Conservation (phyloP, 805 yeast genomes). For the Schwanniomyces sp. region DNA sequence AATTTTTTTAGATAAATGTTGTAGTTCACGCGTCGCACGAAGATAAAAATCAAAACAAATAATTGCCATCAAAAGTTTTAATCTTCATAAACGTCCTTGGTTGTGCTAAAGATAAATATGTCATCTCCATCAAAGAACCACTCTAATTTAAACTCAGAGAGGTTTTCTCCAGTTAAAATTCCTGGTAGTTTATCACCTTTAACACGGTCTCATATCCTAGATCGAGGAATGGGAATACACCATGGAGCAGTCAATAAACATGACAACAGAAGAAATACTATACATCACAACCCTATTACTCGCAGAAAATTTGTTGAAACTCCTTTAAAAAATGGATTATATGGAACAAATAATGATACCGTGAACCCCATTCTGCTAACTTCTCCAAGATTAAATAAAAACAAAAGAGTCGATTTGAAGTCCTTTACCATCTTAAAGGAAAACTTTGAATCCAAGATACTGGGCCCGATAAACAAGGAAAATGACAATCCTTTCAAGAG, state of each 20-base stretch:
- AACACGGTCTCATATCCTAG: not conserved
- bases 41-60: not conserved
- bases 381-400: conserved; percentile 11
- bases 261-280: conserved; percentile 24
- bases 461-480: conserved; percentile 12
- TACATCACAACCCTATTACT: conserved; percentile 8
- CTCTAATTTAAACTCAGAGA: conserved; percentile 8
- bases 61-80: not conserved
- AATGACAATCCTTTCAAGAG: conserved; percentile 15
- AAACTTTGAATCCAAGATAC: conserved; percentile 14
- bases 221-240: not conserved
- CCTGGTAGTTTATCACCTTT: conserved; percentile 3
- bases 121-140: conserved; percentile 8
- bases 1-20: not conserved
- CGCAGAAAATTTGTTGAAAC: conserved; percentile 9
- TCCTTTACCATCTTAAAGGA: conserved; percentile 14
- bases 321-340: conserved; percentile 6
- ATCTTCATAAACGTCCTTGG: not conserved
- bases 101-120: conserved; percentile 1
- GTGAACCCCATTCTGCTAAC: conserved; percentile 10
- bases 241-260: conserved; percentile 43
- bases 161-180: conserved; percentile 18
- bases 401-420: conserved; percentile 11
- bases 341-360: not conserved
- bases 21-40: not conserved